These are phyloP conservation scores for Gymnopilus dilepis DNA, from an alignment of 768 basidiomycete genomes.

Conservation along the genomic window DNA sequence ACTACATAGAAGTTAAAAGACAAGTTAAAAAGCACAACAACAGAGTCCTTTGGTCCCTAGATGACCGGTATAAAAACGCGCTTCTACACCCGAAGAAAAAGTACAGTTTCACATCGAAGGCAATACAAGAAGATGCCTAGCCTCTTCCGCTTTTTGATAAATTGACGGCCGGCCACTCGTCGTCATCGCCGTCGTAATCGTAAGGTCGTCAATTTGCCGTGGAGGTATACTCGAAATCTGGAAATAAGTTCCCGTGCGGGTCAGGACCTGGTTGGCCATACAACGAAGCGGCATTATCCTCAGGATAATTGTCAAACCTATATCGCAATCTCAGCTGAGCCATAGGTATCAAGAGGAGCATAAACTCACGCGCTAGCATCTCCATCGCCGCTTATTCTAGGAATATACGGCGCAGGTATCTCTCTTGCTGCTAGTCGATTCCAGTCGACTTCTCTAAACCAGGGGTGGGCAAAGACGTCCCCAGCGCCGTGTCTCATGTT, in stretches of 20 bases:
- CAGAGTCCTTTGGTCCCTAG: neutral
- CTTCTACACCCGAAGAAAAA: neutral
- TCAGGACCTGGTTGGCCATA: constrained; percentile 68
- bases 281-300: constrained; percentile 63
- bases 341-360: neutral
- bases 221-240: constrained; percentile 77
- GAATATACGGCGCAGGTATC: constrained; percentile 95
- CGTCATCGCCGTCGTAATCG: neutral
- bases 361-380: constrained; percentile 89
- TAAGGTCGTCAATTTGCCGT: neutral
- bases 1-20: constrained; percentile 1
- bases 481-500: constrained; percentile 87
- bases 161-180: neutral
- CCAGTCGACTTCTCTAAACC: constrained; percentile 97
- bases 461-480: constrained; percentile 91
- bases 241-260: constrained; percentile 71
- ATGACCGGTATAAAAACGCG: neutral
- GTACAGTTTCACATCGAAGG: neutral
- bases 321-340: constrained; percentile 16
- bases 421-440: constrained; percentile 77
- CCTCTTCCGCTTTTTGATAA: constrained; percentile 3
- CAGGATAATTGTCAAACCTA: constrained; percentile 82
- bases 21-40: neutral
- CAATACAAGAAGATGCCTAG: neutral
- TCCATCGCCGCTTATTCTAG: constrained; percentile 89